Evolutionary conservation across 768 basidiomycete species (phyloP).

Genomic region (Lyophyllum semitale): DNA sequence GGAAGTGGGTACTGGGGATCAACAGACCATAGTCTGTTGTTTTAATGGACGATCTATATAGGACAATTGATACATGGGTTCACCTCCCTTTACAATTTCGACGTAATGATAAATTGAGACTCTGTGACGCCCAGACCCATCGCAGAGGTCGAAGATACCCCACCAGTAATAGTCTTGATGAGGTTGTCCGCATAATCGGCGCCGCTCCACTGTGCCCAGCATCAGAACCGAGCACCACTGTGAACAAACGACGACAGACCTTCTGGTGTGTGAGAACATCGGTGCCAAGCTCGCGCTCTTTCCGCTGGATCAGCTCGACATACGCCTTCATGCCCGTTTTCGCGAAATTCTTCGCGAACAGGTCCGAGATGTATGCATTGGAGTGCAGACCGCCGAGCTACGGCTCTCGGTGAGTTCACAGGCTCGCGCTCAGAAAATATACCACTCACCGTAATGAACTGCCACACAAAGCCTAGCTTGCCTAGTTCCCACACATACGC

Average conservation of each 20-base stretch:
- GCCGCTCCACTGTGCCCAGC: conserved; percentile 77
- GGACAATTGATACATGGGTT: too few relatives aligned
- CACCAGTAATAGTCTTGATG: conserved; percentile 96
- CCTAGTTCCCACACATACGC: conserved; percentile 90
- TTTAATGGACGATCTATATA: too few relatives aligned
- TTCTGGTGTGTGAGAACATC: conserved; percentile 98
- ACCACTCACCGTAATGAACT: conserved; percentile 89
- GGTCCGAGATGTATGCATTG: conserved; percentile 94
- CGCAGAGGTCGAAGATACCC: conserved; percentile 96
- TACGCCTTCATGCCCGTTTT: conserved; percentile 99
- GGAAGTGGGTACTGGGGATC: too few relatives aligned
- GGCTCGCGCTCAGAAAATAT: background rate
- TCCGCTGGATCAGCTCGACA: conserved; percentile 90
- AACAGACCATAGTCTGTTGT: too few relatives aligned
- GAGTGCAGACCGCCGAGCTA: conserved; percentile 97
- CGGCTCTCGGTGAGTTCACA: conserved; percentile 8
- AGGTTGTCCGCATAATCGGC: conserved; percentile 91
- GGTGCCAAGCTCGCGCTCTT: conserved; percentile 89
- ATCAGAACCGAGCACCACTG: conserved; percentile 14
- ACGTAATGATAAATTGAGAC: conserved; percentile 63
- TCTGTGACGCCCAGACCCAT: conserved; percentile 98
- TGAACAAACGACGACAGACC: conserved; percentile 42
- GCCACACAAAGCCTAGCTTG: conserved; percentile 97
- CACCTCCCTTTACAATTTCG: conserved; percentile 33
- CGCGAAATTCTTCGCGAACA: conserved; percentile 86